phyloP scores from a whole-genome alignment of 129 eudicot species.

The Rutidosis leptorrhynchoides region DNA sequence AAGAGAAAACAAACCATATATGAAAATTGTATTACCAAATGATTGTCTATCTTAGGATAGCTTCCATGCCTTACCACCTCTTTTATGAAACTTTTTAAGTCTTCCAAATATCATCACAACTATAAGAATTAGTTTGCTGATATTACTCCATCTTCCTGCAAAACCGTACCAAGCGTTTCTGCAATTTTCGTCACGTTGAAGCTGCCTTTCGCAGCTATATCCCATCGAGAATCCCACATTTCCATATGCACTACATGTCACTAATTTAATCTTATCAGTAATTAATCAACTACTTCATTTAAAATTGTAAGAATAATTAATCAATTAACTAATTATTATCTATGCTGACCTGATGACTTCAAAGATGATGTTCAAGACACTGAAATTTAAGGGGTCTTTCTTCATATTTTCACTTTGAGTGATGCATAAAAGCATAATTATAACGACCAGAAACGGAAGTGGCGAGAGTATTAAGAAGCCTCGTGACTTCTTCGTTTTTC shows the following conservation, averaged over 20 bases:
- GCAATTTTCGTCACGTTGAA: constrained; percentile 24
- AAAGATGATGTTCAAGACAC: constrained; percentile 41
- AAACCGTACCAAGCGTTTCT: constrained; percentile 36
- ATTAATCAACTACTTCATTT: not conserved
- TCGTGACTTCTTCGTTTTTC: constrained; percentile 1
- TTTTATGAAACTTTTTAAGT: constrained; percentile 35
- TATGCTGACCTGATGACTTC: constrained; percentile 45
- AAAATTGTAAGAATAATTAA: not conserved
- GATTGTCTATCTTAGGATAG: not conserved
- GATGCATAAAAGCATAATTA: constrained; percentile 45
- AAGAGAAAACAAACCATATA: too few species aligned
- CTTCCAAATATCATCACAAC: constrained; percentile 50
- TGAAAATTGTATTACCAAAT: too few species aligned
- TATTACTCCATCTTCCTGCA: constrained; percentile 41
- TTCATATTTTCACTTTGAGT: constrained; percentile 37
- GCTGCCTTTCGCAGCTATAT: constrained; percentile 39
- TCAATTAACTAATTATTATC: not conserved
- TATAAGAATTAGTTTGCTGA: constrained; percentile 37
- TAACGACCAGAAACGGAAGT: constrained; percentile 34
- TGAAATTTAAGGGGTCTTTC: constrained; percentile 57
- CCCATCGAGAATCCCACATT: constrained; percentile 46
- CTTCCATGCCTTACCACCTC: constrained; percentile 36
- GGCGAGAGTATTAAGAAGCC: constrained; percentile 37
- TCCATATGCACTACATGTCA: constrained; percentile 39
- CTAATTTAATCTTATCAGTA: not conserved